Percentiles rank a stretch among this genome's conserved stretches.
Evolutionary conservation across 345 rosid species (phyloP).

Genomic region (Pistacia atlantica): DNA sequence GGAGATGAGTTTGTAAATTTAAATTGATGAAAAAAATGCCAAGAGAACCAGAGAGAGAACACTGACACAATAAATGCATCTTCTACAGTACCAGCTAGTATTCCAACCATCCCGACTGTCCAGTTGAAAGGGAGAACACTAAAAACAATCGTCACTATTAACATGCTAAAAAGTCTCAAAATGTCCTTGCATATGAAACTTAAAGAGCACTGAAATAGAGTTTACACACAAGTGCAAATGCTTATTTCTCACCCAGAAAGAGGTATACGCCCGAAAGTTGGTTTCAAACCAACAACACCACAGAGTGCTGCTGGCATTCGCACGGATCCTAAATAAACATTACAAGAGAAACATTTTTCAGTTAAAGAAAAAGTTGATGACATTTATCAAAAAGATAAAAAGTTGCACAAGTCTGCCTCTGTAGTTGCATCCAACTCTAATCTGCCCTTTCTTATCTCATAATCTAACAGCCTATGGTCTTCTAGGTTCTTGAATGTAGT

Average conservation of each 20-base stretch:
- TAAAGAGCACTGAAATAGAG: not conserved
- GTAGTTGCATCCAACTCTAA: no score
- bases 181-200: not conserved
- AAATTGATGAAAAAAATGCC: no score
- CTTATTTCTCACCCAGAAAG: constrained; percentile 49
- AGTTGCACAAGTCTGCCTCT: not conserved
- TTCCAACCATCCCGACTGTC: constrained; percentile 83
- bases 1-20: not conserved
- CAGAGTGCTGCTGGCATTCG: constrained; percentile 80
- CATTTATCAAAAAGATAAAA: not conserved
- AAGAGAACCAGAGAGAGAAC: not conserved
- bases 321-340: constrained; percentile 56
- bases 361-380: not conserved
- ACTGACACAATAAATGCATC: constrained; percentile 63
- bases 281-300: constrained; percentile 75
- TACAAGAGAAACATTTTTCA: not conserved
- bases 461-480: not conserved
- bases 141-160: constrained; percentile 9
- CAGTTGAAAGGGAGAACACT: constrained; percentile 80
- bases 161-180: not conserved
- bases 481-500: not conserved
- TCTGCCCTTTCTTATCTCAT: not conserved
- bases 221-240: not conserved
- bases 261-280: constrained; percentile 70
- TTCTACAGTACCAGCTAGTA: constrained; percentile 61